Conservation (phyloP, 139 green algal genomes). For the Closterium sp. region DNA sequence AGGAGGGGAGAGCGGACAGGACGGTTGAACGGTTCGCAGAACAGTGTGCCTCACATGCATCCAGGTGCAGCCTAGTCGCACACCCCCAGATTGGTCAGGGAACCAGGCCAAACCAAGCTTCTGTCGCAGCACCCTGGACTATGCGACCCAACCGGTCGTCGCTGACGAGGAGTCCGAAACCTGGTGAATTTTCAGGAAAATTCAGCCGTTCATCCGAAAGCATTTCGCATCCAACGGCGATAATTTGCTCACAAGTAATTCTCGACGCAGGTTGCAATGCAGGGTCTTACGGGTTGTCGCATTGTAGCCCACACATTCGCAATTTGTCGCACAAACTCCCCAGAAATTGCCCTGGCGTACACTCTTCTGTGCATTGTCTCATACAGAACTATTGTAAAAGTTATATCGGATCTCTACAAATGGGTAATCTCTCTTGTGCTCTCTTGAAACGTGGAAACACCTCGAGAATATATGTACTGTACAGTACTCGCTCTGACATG, state of each 20-base stretch:
- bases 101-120: too few relatives aligned
- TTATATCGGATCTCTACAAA: not conserved
- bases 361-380: not conserved
- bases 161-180: too few relatives aligned
- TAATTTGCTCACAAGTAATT: not conserved
- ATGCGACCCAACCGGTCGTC: not conserved
- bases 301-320: not conserved
- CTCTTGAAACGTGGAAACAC: not conserved
- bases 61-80: too few relatives aligned
- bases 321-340: not conserved
- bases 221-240: not conserved
- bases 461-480: too few relatives aligned
- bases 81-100: too few relatives aligned
- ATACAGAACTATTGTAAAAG: not conserved
- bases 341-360: not conserved
- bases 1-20: too few relatives aligned
- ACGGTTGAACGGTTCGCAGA: too few relatives aligned
- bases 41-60: too few relatives aligned
- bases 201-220: not conserved
- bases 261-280: not conserved
- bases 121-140: not conserved
- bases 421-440: not conserved
- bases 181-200: too few relatives aligned
- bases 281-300: not conserved
- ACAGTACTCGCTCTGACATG: too few relatives aligned